Evolutionary conservation across 2,329 filamentous ascomycete genomes (phyloP).

Genomic region (Exophiala sideris): DNA sequence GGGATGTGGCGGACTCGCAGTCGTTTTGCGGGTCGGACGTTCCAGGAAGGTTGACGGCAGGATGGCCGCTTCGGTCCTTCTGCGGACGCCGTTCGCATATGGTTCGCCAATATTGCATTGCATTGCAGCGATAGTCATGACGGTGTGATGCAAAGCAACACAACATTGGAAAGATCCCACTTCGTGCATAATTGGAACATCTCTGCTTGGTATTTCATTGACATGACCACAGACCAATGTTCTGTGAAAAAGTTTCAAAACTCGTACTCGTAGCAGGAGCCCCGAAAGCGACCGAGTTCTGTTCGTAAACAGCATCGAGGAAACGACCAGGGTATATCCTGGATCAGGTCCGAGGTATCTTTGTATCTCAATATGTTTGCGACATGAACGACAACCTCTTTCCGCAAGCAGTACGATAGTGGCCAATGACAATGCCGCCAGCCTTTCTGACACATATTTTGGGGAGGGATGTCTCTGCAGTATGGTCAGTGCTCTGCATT

Average conservation of each 20-base stretch:
- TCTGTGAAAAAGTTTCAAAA: too few relatives aligned
- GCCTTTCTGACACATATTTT: conserved; percentile 12
- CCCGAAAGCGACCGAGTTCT: too few relatives aligned
- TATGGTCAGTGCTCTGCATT: conserved; percentile 10
- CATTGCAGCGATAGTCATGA: too few relatives aligned
- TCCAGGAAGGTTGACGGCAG: background rate
- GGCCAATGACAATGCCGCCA: conserved; percentile 3
- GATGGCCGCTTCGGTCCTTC: background rate
- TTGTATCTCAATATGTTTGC: too few relatives aligned
- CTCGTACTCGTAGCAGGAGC: too few relatives aligned
- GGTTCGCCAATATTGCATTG: background rate
- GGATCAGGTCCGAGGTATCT: too few relatives aligned
- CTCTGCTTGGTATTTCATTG: too few relatives aligned
- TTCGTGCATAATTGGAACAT: too few relatives aligned
- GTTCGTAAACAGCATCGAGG: too few relatives aligned
- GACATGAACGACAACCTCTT: too few relatives aligned
- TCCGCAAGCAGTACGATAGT: background rate
- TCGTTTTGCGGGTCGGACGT: background rate
- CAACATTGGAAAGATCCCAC: background rate
- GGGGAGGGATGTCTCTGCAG: conserved; percentile 7
- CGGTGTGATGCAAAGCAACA: background rate
- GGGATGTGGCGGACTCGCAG: background rate
- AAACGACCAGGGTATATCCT: too few relatives aligned
- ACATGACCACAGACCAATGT: too few relatives aligned
- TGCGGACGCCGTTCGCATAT: background rate